These are phyloP conservation scores for Isoetes engelmannii DNA, from an alignment of 83 land plant genomes.

Conservation along the genomic window DNA sequence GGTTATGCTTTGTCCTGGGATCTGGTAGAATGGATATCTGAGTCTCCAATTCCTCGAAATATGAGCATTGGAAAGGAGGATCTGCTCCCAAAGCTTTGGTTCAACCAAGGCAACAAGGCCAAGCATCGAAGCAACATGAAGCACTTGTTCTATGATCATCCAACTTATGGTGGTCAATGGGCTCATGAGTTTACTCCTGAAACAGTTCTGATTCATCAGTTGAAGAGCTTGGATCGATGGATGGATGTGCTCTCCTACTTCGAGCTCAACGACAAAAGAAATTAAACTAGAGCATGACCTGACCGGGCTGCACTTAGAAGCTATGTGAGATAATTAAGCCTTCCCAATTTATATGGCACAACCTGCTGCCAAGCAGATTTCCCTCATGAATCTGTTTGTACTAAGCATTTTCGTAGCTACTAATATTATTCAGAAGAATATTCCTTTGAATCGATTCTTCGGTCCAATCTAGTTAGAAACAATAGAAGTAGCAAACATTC, in stretches of 20 bases:
- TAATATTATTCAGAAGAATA: too few species aligned
- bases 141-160: conserved; percentile 66
- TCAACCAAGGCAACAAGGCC: conserved; percentile 38
- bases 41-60: conserved; percentile 39
- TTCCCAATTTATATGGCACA: too few species aligned
- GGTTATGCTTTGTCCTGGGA: conserved; percentile 79
- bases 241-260: conserved; percentile 25
- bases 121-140: conserved; percentile 52
- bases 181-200: conserved; percentile 62
- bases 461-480: too few species aligned
- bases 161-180: conserved; percentile 35
- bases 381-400: too few species aligned
- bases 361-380: too few species aligned
- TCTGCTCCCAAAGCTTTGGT: conserved; percentile 46
- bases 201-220: conserved; percentile 65
- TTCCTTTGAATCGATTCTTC: too few species aligned
- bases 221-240: conserved; percentile 62
- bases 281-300: too few species aligned
- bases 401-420: too few species aligned
- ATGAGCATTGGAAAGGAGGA: conserved; percentile 54
- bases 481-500: too few species aligned
- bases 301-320: too few species aligned
- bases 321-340: too few species aligned
- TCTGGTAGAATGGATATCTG: conserved; percentile 53
- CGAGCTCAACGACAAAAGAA: not conserved